Conservation (phyloP, 2,329 filamentous ascomycete species). For the Juglanconis juglandina region DNA sequence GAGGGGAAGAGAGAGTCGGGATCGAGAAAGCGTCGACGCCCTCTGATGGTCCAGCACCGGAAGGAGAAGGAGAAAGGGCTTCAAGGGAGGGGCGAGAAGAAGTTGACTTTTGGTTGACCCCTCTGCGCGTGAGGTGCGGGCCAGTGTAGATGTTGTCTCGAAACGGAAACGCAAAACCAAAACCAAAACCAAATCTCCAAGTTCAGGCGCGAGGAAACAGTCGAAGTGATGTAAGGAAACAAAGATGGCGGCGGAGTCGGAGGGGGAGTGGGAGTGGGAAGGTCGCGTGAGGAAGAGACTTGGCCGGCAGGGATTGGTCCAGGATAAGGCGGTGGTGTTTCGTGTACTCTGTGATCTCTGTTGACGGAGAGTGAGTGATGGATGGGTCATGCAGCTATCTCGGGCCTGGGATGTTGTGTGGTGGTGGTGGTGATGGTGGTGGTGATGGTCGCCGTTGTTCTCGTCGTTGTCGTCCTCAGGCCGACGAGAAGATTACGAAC, state of each 20-base stretch:
- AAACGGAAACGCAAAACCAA: background rate
- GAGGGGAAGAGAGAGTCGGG: background rate
- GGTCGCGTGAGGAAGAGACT: slow-evolving; percentile 15
- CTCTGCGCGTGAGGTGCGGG: no score
- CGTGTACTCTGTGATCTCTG: background rate
- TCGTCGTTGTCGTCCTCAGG: background rate
- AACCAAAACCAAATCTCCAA: background rate
- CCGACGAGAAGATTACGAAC: background rate
- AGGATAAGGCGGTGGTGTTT: background rate
- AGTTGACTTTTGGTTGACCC: no score
- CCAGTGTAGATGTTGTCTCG: background rate
- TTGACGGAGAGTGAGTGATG: background rate
- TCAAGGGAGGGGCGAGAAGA: background rate
- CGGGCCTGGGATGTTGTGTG: no score
- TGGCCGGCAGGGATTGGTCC: slow-evolving; percentile 13
- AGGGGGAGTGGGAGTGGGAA: background rate
- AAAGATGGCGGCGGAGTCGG: background rate
- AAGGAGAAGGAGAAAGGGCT: background rate
- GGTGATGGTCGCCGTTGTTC: background rate
- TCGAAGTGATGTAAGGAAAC: background rate
- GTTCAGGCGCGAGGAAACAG: background rate
- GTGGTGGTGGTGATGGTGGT: no score
- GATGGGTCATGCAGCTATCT: background rate
- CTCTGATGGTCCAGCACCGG: slow-evolving; percentile 14
- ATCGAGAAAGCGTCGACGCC: background rate